Evolutionary conservation across 192 early-diverging fungal genomes (phyloP), one percentile per base, ranked within the genome.

Genomic region (Coemansia sp.): DNA sequence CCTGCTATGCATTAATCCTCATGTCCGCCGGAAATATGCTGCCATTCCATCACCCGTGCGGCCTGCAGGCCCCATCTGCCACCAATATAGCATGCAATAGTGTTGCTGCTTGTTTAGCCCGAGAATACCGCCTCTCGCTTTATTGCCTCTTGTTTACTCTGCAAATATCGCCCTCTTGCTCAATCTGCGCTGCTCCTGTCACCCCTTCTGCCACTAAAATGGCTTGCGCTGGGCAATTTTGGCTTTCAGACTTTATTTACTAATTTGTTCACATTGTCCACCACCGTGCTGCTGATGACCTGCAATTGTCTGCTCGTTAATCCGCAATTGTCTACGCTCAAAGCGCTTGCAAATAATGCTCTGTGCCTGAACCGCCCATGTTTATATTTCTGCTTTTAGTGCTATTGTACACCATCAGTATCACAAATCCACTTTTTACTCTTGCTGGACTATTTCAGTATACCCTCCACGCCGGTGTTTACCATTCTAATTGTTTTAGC

Each of bases 191-290:
- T 45, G 41, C 5, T n/a, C 41, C 16, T n/a, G 12, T n/a, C 41
- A n/a, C 3, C 16, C 14, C 16, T n/a, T n/a, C 5, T n/a, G 12
- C 16, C 41, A n/a, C 41, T 10, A 45, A 45, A 45, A 45, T 45
- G 41, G 41, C 41, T 45, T 45, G 41, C 41, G 41, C 12, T 45
- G 4, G 12, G 41, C 41, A 45, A 45, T 45, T 41, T 45, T 56
- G 54, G 54, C 54, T 56, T 54, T 54, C 53, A 54, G 53, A 26
- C 53, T 54, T 54, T 56, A 37, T 22, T 56, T 56, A 37, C 54
- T 56, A 56, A 56, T 56, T 37, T 37, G 11, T 20, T 7, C n/a
- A 10, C 54, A 56, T 56, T 56, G 54, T 56, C 29, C n/a, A 18
- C 18, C 48, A 10, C 8, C 3, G 8, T 49, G 48, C 48, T 18